These are phyloP conservation scores for Fusarium concolor DNA, from an alignment of 2,329 filamentous ascomycete species.

Conservation along the genomic window DNA sequence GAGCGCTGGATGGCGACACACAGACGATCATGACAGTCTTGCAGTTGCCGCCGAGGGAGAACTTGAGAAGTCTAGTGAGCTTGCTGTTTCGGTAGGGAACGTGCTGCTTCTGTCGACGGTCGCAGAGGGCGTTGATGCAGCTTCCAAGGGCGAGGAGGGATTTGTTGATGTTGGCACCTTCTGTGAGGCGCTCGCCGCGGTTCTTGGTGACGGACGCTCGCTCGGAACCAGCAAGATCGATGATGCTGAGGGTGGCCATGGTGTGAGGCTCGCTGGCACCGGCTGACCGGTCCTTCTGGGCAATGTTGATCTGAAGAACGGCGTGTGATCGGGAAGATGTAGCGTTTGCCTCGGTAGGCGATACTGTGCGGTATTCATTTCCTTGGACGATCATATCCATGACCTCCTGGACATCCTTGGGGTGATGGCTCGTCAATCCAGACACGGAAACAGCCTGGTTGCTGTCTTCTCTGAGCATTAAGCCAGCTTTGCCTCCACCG, in stretches of 20 bases:
- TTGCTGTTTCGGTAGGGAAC: constrained; percentile 98
- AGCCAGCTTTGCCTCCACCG: constrained; percentile 77
- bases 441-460: constrained; percentile 93
- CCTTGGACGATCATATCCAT: constrained; percentile 99
- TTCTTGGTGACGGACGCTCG: constrained; percentile 97
- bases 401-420: constrained; percentile 91
- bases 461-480: constrained; percentile 95
- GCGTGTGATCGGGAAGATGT: constrained; percentile 97
- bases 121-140: constrained; percentile 98
- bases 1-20: constrained; percentile 93
- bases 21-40: constrained; percentile 99
- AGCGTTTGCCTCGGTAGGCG: constrained; percentile 95
- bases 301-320: constrained; percentile 95
- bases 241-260: constrained; percentile 98
- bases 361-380: constrained; percentile 95
- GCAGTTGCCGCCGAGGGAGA: constrained; percentile 97
- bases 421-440: constrained; percentile 90
- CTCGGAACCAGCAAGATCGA: constrained; percentile 96
- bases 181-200: constrained; percentile 86
- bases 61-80: constrained; percentile 93
- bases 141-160: constrained; percentile 93
- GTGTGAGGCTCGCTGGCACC: constrained; percentile 94
- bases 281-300: constrained; percentile 93
- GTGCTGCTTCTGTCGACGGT: constrained; percentile 89
- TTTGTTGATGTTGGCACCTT: constrained; percentile 99